Percentiles rank a stretch among this genome's conserved stretches.
phyloP scores from a whole-genome alignment of 352 stramenopile species.

The Plasmopara viticola region DNA sequence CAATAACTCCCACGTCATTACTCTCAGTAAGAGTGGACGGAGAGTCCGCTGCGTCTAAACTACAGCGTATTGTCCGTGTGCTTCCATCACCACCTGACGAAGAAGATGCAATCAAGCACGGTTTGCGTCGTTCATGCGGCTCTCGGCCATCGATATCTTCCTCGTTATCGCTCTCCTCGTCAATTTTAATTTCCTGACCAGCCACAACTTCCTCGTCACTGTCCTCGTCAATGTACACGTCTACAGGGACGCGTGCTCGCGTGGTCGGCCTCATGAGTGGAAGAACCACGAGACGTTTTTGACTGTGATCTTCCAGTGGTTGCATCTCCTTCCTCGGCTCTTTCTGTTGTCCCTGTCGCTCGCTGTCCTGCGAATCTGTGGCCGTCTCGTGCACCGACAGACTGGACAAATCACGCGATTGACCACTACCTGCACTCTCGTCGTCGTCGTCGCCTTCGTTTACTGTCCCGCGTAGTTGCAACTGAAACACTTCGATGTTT shows the following conservation, averaged over 20 bases:
- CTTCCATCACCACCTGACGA: slow-evolving; percentile 24
- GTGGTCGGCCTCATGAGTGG: slow-evolving; percentile 3
- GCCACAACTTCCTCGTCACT: slow-evolving; percentile 15
- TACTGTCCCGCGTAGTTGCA: slow-evolving; percentile 57
- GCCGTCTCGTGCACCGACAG: slow-evolving; percentile 17
- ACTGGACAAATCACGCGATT: slow-evolving; percentile 16
- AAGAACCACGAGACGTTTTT: neutral
- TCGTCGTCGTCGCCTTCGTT: slow-evolving; percentile 46
- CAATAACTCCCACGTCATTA: slow-evolving; percentile 8
- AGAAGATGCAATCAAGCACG: slow-evolving; percentile 13
- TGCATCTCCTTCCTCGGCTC: neutral
- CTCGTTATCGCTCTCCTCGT: slow-evolving; percentile 14
- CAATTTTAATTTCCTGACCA: slow-evolving; percentile 16
- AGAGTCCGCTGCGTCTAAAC: slow-evolving; percentile 24
- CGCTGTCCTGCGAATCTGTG: neutral
- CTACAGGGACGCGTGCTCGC: slow-evolving; percentile 1
- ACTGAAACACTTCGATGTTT: slow-evolving; percentile 63
- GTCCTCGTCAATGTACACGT: slow-evolving; percentile 20
- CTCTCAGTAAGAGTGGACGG: slow-evolving; percentile 1
- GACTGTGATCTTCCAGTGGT: neutral
- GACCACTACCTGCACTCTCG: slow-evolving; percentile 14
- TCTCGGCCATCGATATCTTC: slow-evolving; percentile 28
- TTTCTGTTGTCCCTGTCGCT: neutral
- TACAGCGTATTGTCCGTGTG: slow-evolving; percentile 30
- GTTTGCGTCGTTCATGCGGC: slow-evolving; percentile 13